These are phyloP conservation scores for Kodamaea ohmeri DNA, from an alignment of 1,139 yeast species.

Conservation along the genomic window DNA sequence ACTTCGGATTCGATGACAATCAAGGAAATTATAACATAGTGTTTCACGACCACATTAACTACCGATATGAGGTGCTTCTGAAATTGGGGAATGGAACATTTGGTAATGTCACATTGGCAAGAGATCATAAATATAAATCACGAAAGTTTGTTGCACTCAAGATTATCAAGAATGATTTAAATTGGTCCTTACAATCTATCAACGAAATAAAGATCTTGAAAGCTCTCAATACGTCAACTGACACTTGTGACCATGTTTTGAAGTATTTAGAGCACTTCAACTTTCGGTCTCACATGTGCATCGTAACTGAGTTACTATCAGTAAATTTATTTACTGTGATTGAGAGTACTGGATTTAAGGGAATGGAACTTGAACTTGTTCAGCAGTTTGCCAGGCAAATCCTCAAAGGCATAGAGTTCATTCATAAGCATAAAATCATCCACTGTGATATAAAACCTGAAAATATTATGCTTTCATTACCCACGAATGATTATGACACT, in stretches of 20 bases:
- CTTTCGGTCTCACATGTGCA: constrained; percentile 81
- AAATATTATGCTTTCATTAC: constrained; percentile 53
- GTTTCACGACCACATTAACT: constrained; percentile 71
- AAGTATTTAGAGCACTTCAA: constrained; percentile 68
- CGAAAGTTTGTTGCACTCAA: constrained; percentile 62
- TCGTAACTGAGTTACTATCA: constrained; percentile 70
- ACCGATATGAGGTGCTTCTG: constrained; percentile 61
- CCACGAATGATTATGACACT: constrained; percentile 19
- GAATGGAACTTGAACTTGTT: constrained; percentile 54
- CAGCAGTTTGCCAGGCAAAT: constrained; percentile 53
- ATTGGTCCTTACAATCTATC: constrained; percentile 76
- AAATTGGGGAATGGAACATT: constrained; percentile 79
- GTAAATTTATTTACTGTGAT: constrained; percentile 66
- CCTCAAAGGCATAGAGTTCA: constrained; percentile 55
- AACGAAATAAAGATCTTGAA: constrained; percentile 72
- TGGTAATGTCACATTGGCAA: constrained; percentile 73
- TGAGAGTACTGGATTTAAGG: constrained; percentile 59
- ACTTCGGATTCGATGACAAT: constrained; percentile 74
- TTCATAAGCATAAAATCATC: constrained; percentile 57
- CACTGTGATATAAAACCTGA: constrained; percentile 83
- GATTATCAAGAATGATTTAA: constrained; percentile 68
- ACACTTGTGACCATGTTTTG: constrained; percentile 30
- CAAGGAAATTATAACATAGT: constrained; percentile 60
- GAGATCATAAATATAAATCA: constrained; percentile 55
- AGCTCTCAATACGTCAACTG: constrained; percentile 28